Evolutionary conservation across 495 filamentous ascomycete species (phyloP).

Genomic region (Penicillium tannophilum): DNA sequence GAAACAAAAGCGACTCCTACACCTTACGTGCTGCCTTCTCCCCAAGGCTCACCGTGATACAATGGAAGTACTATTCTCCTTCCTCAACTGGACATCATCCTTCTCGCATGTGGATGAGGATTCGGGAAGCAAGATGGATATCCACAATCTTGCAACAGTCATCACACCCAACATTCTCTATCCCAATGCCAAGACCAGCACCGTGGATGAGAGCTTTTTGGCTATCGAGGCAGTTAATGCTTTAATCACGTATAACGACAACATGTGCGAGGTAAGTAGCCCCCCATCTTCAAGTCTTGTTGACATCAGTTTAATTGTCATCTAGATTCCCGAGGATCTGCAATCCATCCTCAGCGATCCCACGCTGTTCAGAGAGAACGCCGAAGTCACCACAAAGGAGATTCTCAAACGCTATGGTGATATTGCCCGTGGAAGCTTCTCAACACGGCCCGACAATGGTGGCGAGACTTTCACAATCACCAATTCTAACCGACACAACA

Average conservation of each 20-base stretch:
- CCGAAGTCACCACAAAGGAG: constrained; percentile 94
- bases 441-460: constrained; percentile 58
- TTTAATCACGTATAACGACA: constrained; percentile 88
- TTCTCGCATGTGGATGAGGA: constrained; percentile 96
- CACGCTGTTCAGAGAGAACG: constrained; percentile 73
- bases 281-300: not conserved
- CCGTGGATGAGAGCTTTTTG: constrained; percentile 80
- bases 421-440: constrained; percentile 61
- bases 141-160: constrained; percentile 97
- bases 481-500: constrained; percentile 41
- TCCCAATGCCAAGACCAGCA: constrained; percentile 66
- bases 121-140: constrained; percentile 96
- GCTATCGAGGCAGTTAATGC: constrained; percentile 90
- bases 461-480: constrained; percentile 55
- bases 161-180: constrained; percentile 95
- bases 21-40: constrained; percentile 89
- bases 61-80: constrained; percentile 91
- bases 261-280: constrained; percentile 88
- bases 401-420: constrained; percentile 89
- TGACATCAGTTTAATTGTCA: not conserved
- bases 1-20: constrained; percentile 79
- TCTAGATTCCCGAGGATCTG: constrained; percentile 88
- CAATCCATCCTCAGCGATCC: constrained; percentile 82
- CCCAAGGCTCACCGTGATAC: constrained; percentile 92
- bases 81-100: constrained; percentile 97